These are phyloP conservation scores for Boletus barrowsii DNA, from an alignment of 768 basidiomycete species.

Conservation along the genomic window DNA sequence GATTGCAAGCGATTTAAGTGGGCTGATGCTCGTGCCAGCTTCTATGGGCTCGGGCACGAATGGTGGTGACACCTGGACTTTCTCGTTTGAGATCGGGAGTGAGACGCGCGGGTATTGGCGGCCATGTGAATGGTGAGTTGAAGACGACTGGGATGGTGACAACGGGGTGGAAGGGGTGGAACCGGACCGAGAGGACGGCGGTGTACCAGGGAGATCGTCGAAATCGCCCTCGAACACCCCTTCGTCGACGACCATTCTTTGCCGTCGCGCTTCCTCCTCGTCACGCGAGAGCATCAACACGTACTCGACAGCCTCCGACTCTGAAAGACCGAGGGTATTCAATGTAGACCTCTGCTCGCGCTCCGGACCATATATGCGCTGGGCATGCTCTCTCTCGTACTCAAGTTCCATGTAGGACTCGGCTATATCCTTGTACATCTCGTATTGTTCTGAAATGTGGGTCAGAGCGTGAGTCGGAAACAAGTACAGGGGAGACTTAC, in stretches of 20 bases:
- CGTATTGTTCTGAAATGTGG: conserved; percentile 51
- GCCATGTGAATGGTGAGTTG: conserved; percentile 17
- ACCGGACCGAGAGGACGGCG: conserved; percentile 17
- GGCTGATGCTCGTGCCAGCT: conserved; percentile 41
- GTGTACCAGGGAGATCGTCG: conserved; percentile 8
- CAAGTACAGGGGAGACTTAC: conserved; percentile 33
- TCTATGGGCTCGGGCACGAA: conserved; percentile 52
- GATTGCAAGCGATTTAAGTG: conserved; percentile 14
- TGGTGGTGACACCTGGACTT: conserved; percentile 55
- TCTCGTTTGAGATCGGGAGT: conserved; percentile 39
- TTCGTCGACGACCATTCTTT: conserved; percentile 37
- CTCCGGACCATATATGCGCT: conserved; percentile 44
- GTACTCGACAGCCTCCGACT: conserved; percentile 75
- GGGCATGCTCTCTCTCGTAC: conserved; percentile 42
- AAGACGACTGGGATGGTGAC: conserved; percentile 16
- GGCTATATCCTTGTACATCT: conserved; percentile 58
- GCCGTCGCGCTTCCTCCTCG: conserved; percentile 42
- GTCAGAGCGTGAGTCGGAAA: background rate
- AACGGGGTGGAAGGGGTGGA: conserved; percentile 5
- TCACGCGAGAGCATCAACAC: conserved; percentile 83
- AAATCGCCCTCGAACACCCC: conserved; percentile 57
- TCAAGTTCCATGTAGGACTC: conserved; percentile 56
- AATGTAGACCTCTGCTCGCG: conserved; percentile 57
- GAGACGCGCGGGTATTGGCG: conserved; percentile 30
- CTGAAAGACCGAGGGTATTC: conserved; percentile 65